Conservation (phyloP, 345 rosid species). For the Rhizophora mangle region DNA sequence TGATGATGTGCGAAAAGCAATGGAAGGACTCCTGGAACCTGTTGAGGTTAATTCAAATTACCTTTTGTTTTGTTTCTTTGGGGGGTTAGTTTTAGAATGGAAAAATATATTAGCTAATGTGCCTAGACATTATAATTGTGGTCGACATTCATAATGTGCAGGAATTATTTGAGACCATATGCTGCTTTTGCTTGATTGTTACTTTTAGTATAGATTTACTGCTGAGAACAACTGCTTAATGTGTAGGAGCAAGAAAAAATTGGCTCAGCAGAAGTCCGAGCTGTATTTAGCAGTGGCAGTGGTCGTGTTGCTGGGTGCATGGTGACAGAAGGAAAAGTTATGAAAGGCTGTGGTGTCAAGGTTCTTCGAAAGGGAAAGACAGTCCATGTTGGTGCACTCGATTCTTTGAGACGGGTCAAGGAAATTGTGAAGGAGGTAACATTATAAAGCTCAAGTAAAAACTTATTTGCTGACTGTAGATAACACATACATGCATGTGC, state of each 20-base stretch:
- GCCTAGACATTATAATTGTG: too few relatives aligned
- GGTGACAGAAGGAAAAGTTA: slow-evolving; percentile 84
- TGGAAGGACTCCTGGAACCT: slow-evolving; percentile 96
- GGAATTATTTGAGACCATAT: neutral
- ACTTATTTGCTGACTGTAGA: too few relatives aligned
- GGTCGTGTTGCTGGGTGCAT: slow-evolving; percentile 99
- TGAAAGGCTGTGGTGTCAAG: slow-evolving; percentile 80
- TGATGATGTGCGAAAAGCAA: slow-evolving; percentile 88
- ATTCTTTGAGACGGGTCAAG: slow-evolving; percentile 86
- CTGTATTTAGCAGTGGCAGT: slow-evolving; percentile 94
- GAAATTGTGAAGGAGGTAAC: slow-evolving; percentile 92
- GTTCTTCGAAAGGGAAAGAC: slow-evolving; percentile 63
- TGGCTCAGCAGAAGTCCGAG: slow-evolving; percentile 88
- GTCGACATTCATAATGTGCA: too few relatives aligned
- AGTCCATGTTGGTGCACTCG: slow-evolving; percentile 66
- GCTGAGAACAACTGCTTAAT: slow-evolving; percentile 21
- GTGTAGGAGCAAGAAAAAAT: slow-evolving; percentile 73
- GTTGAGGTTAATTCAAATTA: slow-evolving; percentile 57
- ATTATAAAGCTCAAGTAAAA: neutral
- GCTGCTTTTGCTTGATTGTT: slow-evolving; percentile 1
- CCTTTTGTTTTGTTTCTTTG: too few relatives aligned
- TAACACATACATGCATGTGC: too few relatives aligned
- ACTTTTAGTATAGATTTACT: slow-evolving; percentile 13
- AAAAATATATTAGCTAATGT: too few relatives aligned
- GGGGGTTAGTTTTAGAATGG: too few relatives aligned